Percentiles rank a stretch among this genome's conserved stretches.
phyloP scores from a whole-genome alignment of 163 green algal species.

The Scenedesmus sp. region DNA sequence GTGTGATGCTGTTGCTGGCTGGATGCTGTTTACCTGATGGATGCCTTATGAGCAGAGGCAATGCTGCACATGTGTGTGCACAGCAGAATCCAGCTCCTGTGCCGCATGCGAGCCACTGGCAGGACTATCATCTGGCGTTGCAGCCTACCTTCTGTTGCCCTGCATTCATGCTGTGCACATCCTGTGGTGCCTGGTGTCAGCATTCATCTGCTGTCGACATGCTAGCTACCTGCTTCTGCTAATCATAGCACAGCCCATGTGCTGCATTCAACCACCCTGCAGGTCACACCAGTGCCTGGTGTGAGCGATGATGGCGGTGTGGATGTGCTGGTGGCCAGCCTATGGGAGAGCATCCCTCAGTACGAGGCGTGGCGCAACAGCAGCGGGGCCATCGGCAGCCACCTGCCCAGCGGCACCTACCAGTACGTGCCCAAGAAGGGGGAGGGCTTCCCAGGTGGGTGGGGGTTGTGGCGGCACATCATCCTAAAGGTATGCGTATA shows the following conservation, averaged over 20 bases:
- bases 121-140: too few species aligned
- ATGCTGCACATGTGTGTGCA: neutral
- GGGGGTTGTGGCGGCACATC: slow-evolving; percentile 21
- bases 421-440: slow-evolving; percentile 59
- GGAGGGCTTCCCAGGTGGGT: slow-evolving; percentile 36
- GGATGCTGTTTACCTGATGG: too few species aligned
- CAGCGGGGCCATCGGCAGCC: neutral
- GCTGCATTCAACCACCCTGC: neutral
- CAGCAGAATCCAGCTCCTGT: neutral
- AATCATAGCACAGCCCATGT: neutral
- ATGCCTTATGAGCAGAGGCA: too few species aligned
- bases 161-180: too few species aligned
- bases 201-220: neutral
- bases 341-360: slow-evolving; percentile 9
- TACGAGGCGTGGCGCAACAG: slow-evolving; percentile 39
- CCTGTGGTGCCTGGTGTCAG: too few species aligned
- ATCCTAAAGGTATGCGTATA: too few species aligned
- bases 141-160: too few species aligned
- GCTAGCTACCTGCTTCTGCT: too few species aligned
- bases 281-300: slow-evolving; percentile 2
- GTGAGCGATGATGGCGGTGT: slow-evolving; percentile 23
- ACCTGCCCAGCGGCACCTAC: slow-evolving; percentile 48
- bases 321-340: slow-evolving; percentile 11
- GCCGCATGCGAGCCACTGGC: too few species aligned
- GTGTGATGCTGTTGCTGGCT: neutral